Evolutionary conservation across 768 basidiomycete species (phyloP), one percentile per base, ranked within the genome.

Genomic region (Asterophora lycoperdoides): DNA sequence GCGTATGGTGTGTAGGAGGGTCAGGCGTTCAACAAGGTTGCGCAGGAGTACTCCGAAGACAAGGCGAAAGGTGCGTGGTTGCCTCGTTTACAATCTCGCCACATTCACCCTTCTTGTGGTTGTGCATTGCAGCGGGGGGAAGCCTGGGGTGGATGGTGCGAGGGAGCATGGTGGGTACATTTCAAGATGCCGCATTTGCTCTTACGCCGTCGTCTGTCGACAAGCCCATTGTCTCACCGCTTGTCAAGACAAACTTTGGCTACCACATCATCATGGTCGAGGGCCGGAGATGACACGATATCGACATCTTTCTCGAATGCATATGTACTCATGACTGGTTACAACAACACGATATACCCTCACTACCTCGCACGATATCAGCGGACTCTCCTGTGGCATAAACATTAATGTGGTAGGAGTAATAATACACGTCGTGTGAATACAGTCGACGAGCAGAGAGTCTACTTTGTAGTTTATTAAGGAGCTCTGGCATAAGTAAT

Each of bases 211-310:
- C 90, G 7, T 78, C 85, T 3, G 79, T 87, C 52, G 89, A 90
- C 66, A 90, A 87, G 54, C 89, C 90, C 3, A 68, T 77, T 42
- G 60, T 79, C 14, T 86, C 88, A 1, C 67, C 81, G 13, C 76
- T 92, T 41, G 84, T 92, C 29, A 93, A 91, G 68, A 93, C 90
- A 5, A 79, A 77, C 52, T 83, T 83, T 60, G 90, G 90, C 11
- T 93, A 92, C 66, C 90, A 93, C 62, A 83, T 93, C 59, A 91
- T 93, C 64, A 89, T 93, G 87, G 89, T 91, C 6, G 89, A 93
- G 68, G 89, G 88, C 14, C 79, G 89, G 32, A 79, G 86, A 43
- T 76, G 55, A 67, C 11, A 9, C 38, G 14, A 32, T 38, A n/a
- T 17, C 33, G n/a, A 10, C 33, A 13, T 23, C 5, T 41, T 28